phyloP scores from a whole-genome alignment of 768 basidiomycete genomes.

The Psilocybe tampanensis region DNA sequence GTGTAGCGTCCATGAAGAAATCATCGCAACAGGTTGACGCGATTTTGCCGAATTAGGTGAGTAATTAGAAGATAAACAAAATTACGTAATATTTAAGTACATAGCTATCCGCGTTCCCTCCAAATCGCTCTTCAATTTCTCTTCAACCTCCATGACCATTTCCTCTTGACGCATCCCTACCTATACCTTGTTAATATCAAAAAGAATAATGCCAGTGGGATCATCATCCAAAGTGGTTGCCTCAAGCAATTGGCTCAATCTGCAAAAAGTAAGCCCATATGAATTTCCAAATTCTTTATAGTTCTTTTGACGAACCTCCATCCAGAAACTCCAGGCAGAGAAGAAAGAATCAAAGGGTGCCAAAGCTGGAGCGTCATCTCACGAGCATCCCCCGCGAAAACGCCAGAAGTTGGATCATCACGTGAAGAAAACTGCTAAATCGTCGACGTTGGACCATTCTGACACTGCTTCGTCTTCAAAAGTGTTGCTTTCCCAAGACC shows the following conservation, averaged over 20 bases:
- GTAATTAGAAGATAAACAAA: no score
- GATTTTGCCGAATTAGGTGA: slow-evolving; percentile 9
- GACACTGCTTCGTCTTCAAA: slow-evolving; percentile 2
- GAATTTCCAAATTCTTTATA: neutral
- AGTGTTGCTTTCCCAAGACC: neutral
- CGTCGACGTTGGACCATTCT: slow-evolving; percentile 7
- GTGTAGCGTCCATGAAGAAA: neutral
- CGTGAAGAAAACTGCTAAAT: neutral
- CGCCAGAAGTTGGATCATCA: slow-evolving; percentile 29
- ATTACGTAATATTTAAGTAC: no score
- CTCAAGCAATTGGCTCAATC: slow-evolving; percentile 62
- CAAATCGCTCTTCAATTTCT: no score
- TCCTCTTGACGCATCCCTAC: no score
- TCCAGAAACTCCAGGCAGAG: neutral
- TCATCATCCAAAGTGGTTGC: slow-evolving; percentile 19
- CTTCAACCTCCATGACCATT: no score
- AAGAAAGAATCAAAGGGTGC: slow-evolving; percentile 9
- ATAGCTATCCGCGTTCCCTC: no score
- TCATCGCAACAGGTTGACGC: slow-evolving; percentile 21
- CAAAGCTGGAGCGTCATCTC: neutral
- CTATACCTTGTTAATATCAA: neutral
- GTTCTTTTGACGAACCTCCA: neutral
- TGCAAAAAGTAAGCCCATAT: slow-evolving; percentile 47
- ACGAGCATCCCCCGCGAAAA: slow-evolving; percentile 15
- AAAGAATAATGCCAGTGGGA: neutral